Percentiles rank a stretch among this genome's conserved stretches.
Evolutionary conservation across 805 yeast genomes (phyloP).

Genomic region (Zygoascus tannicola): DNA sequence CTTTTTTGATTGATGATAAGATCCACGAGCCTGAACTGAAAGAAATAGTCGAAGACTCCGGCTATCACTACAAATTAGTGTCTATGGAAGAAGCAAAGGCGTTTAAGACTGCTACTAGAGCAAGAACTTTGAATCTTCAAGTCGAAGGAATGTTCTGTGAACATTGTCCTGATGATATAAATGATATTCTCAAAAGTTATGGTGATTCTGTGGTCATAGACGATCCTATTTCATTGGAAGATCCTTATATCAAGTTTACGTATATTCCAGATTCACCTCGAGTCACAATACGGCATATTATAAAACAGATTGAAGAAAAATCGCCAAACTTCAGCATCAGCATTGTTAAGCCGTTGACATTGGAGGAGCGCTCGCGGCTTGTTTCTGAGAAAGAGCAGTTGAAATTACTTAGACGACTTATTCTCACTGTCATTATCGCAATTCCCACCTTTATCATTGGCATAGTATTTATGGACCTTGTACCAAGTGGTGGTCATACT

Average conservation of each 20-base stretch:
- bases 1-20: constrained; percentile 41
- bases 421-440: constrained; percentile 44
- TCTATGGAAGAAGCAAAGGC: constrained; percentile 37
- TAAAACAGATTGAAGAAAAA: constrained; percentile 40
- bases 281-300: constrained; percentile 47
- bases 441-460: constrained; percentile 64
- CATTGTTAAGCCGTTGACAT: constrained; percentile 43
- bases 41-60: constrained; percentile 52
- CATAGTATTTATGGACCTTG: constrained; percentile 56
- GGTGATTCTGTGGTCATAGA: constrained; percentile 49
- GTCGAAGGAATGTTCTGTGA: constrained; percentile 63
- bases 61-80: constrained; percentile 51
- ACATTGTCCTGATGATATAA: constrained; percentile 54
- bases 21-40: constrained; percentile 34
- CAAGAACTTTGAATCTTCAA: constrained; percentile 48
- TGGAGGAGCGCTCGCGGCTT: constrained; percentile 53
- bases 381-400: constrained; percentile 42
- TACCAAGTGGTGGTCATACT: constrained; percentile 35
- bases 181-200: constrained; percentile 38
- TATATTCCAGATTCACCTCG: constrained; percentile 50
- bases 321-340: constrained; percentile 41
- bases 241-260: constrained; percentile 54
- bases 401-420: constrained; percentile 38
- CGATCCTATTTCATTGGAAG: constrained; percentile 43
- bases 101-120: constrained; percentile 38